Evolutionary conservation across 331 rosid genomes (phyloP), one percentile per base, ranked within the genome.

Genomic region (Cydonia oblonga): DNA sequence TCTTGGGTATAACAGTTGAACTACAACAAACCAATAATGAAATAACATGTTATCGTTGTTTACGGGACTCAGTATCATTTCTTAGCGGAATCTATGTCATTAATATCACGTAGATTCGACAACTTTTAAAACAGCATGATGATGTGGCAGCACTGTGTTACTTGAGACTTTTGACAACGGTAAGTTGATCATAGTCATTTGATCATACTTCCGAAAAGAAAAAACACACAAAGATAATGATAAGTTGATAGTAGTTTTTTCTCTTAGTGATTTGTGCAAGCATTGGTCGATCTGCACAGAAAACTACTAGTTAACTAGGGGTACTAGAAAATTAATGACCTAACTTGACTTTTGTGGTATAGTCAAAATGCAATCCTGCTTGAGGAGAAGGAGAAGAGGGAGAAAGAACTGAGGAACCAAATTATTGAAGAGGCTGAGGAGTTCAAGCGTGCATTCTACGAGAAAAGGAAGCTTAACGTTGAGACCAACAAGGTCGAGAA

Each of bases 351-450:
- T 81, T 71, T 53, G 71, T 80, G 84, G 44, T 70, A 71, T 85
- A 95, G 99, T 80, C 87, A 90, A 80, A 95, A 95, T 83, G 96
- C 97, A 57, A 78, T 91, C 75, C 78, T 53, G 69, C 90, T 95
- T 54, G 99, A 90, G 75, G 96, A 90, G 88, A 95, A 91, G 86
- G 99, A 95, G 85, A 95, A 86, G 83, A 81, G 78, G 80, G 99
- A 95, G 81, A 95, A 91, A 65, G 99, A 95, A 80, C 68, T 81
- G 87, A 88, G 99, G 82, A 82, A 81, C 87, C 87, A 90, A 86
- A 90, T 91, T 73, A 83, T 91, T 57, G 97, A 90, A 83, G 97
- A 95, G 81, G 99, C 97, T 29, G 99, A 95, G 79, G 99, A 91
- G 68, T 95, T 78, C 74, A 91, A 80, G 72, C 76, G 58, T 24